Conservation (phyloP, 305 asterid genomes). For the Fraxinus latifolia region DNA sequence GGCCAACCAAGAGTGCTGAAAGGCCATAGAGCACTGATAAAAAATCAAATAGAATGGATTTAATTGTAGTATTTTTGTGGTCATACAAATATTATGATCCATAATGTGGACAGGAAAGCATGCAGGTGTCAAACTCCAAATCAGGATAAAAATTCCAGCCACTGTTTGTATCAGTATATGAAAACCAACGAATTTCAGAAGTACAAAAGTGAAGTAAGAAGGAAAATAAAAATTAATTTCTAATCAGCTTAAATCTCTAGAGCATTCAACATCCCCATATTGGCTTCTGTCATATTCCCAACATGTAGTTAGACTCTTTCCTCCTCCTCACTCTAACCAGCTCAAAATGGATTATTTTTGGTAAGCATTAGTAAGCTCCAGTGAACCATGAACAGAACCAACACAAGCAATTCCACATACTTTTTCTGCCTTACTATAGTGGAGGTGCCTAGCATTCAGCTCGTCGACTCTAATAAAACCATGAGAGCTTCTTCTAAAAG, state of each 20-base stretch:
- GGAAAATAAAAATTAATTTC: not conserved
- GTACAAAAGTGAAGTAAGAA: not conserved
- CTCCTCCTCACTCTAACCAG: not conserved
- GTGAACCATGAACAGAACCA: not conserved
- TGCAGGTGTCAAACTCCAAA: slow-evolving; percentile 12
- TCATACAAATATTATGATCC: slow-evolving; percentile 9
- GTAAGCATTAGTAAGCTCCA: slow-evolving; percentile 2
- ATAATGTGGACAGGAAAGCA: slow-evolving; percentile 6
- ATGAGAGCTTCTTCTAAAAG: not conserved
- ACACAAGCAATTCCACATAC: not conserved
- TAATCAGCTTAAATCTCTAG: slow-evolving; percentile 3
- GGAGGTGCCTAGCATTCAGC: not conserved
- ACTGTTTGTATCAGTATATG: not conserved
- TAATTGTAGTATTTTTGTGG: slow-evolving; percentile 19
- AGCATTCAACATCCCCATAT: slow-evolving; percentile 1
- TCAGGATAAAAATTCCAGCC: not conserved
- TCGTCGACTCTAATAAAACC: not conserved
- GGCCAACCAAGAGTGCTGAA: slow-evolving; percentile 99
- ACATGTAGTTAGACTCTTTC: not conserved
- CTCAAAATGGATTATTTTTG: not conserved
- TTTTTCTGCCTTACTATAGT: not conserved
- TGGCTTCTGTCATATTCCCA: not conserved
- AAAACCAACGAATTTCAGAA: not conserved
- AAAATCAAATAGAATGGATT: slow-evolving; percentile 28
- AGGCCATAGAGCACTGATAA: slow-evolving; percentile 85